Evolutionary conservation across 176 grass and related monocot species (phyloP), one percentile per base, ranked within the genome.

Genomic region (Oryza nivara): DNA sequence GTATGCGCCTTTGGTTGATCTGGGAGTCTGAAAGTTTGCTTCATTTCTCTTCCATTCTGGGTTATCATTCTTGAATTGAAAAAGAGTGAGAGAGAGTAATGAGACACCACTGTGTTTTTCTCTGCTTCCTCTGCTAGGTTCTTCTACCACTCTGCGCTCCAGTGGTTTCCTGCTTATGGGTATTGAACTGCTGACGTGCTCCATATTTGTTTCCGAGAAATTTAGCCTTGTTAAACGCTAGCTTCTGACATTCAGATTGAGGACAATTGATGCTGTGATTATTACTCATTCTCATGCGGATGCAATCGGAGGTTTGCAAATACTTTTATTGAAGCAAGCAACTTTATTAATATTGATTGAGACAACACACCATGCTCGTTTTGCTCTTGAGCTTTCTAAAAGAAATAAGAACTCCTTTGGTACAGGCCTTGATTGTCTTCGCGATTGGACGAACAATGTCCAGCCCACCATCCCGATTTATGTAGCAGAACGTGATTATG

Each of bases 281-380:
- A 99, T 99, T 75, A 96, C 96, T 41, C 96, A 99, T 89, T 99
- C 91, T 60, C 96, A 99, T 86, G 93, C 96, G 20, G 93, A 96
- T 82, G 96, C 96, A 60, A 99, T 99, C 86, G 93, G 96, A 92
- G 96, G 93, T 98, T 16, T 61, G 6, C 49, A 70, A 74, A 38
- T 52, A 43, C 14, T 80, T 79, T 43, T 28, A 16, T 43, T 11
- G 65, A 74, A 69, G 17, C 51, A 74, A 69, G 22, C 64, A 75
- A 44, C 15, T 61, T 8, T 80, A 30, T 69, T 70, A 74, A 17
- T 54, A 54, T 79, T 63, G 80, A 19, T 63, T 3, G 7, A 48
- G 30, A 80, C 17, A 66, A 65, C 9, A 70, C 65, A 8, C 5
- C 70, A 80, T 80, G 47, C 47, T 77, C 20, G 54, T 49, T 23